Base-by-base conservation (phyloP, 805 yeast species). In the Lipomyces anomalus region DNA sequence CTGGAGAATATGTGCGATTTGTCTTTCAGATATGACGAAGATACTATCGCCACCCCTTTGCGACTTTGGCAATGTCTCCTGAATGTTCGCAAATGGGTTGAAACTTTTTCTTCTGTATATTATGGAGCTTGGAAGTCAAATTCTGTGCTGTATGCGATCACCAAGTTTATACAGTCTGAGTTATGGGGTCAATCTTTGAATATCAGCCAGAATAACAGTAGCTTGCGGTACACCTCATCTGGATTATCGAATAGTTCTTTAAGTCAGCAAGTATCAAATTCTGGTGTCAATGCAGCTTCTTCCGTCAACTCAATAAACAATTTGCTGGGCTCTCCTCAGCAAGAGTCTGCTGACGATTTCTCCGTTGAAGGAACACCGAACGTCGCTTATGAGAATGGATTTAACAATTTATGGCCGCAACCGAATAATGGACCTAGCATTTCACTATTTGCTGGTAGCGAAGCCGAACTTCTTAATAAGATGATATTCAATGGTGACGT, bases 1-100 rank as follows among this genome's bases (percentile, higher is more conserved):
- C 42, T 29, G 43, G 54, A 50, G 35, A 38, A 2, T 9, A 6
- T 26, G 2, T 48, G 48, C 4, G 54, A 50, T 24, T 32, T 50
- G 29, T 18, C 54, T 7, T 50, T 50, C 33, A 39, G 26, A 6
- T 50, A 50, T 40, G 54, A 47, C 18, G 34, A 26, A 9, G 13
- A 26, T 13, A 13, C 9, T 9, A 26, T 26, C 30, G 13, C 13
- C 11, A 9, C 11, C 30, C 30, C 30, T 9, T 13, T 26, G 30
- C 30, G 30, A 13, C 30, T 26, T 13, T 26, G 30, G 30, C 30
- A 26, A 13, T 9, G 11, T 26, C 11, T 26, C 30, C 13, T 9
- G 11, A 26, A 13, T 13, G 13, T 26, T 9, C 30, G 13, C 11
- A 26, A 26, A 9, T 26, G 30, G 30, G 30, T 26, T 13, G 30